These are phyloP conservation scores for Talaromyces adpressus DNA, from an alignment of 495 filamentous ascomycete genomes.

Conservation along the genomic window DNA sequence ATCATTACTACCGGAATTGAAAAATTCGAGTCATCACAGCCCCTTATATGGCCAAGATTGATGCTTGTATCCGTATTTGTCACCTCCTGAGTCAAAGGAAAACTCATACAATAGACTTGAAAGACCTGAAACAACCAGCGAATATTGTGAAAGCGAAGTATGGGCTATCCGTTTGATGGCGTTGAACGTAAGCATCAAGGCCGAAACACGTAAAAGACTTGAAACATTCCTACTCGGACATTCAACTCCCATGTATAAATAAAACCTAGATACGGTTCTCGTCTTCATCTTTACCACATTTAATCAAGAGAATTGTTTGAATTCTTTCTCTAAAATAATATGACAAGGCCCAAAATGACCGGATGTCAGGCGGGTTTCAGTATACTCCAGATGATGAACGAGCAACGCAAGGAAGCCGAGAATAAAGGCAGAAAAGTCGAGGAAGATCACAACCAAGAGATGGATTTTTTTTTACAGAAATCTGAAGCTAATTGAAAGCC, in stretches of 20 bases:
- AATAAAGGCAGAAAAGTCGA: background rate
- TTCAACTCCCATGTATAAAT: background rate
- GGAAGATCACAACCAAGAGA: too few species aligned
- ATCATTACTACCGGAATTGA: background rate
- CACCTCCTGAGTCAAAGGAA: background rate
- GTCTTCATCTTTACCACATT: background rate
- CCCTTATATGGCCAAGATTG: background rate
- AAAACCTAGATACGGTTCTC: background rate
- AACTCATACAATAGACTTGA: background rate
- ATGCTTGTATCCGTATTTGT: background rate
- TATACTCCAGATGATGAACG: background rate
- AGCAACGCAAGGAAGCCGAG: background rate
- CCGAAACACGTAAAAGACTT: background rate
- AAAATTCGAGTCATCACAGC: background rate
- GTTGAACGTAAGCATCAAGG: background rate
- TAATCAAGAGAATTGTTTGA: too few species aligned
- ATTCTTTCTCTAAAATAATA: too few species aligned
- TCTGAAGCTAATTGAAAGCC: background rate
- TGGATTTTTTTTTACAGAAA: background rate
- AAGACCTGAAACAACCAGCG: background rate
- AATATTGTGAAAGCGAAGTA: background rate
- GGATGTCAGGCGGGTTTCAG: background rate
- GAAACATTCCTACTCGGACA: background rate
- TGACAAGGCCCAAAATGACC: background rate
- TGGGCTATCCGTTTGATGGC: background rate